Evolutionary conservation across 805 yeast species (phyloP), one percentile per base, ranked within the genome.

Genomic region (Ogataea populi-albae): DNA sequence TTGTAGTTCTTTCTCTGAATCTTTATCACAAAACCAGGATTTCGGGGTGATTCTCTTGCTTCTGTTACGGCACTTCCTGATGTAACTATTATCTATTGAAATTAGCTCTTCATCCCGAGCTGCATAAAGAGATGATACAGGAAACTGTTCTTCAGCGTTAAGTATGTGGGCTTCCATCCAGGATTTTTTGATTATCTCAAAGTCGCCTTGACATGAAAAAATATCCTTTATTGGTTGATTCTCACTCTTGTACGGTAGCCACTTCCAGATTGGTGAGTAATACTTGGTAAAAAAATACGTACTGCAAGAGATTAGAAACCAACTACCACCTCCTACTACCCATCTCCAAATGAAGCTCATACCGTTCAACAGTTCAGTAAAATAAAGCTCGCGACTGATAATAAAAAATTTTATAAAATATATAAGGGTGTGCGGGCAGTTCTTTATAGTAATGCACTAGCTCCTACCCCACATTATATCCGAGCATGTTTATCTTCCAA

Each of bases 191-290:
- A 8, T 16, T 8, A 8, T 7, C 7, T 27, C 21, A 17, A 27
- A 27, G 12, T 27, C 30, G 9, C 8, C 11, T 15, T 17, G 15
- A 17, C 8, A 27, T 8, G 8, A 15, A 8, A 21, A 27, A 8
- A 27, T 8, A 27, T 8, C 21, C 9, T 17, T 15, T 10, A 27
- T 6, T 6, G 30, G 30, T 27, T 27, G 30, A 27, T 17, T 16
- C 9, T 27, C 16, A 17, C 30, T 27, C 12, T 27, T 27, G 30
- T 17, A 27, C 7, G 30, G 30, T 7, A 27, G 20, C 30, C 30
- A 27, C 9, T 27, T 27, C 30, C 30, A 27, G 21, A 27, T 8
- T 10, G 30, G 30, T 11, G 30, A 16, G 21, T 12, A 15, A 17
- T 27, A 27, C 15, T 27, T 27, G 9, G 30, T 21, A 15, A 14